Base-by-base conservation (phyloP, 2,329 filamentous ascomycete species). In the Gnomoniopsis smithogilvyi region DNA sequence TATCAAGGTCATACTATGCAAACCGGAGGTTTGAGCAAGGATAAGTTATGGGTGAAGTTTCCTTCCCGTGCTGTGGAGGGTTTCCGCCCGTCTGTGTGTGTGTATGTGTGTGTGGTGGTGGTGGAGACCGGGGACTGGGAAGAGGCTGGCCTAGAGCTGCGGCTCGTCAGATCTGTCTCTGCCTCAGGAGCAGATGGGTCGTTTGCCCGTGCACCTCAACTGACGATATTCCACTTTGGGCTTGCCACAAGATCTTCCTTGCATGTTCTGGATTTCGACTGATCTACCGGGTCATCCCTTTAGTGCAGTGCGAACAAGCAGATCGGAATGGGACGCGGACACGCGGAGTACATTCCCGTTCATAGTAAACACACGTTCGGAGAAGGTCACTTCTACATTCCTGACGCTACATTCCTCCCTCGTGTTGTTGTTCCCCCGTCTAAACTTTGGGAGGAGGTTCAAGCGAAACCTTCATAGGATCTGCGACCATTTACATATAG, bases 381-480 rank as follows among this genome's bases (percentile, higher is more conserved):
- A 38, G 21, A 30, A 50, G 24, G 54, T 34, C 36, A 51, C 26
- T 24, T 33, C n/a, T 45, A 36, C 60, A 62, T 62, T 62, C 60
- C 60, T 60, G 19, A 36, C 30, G 34, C 46, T 56, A 30, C 60
- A 62, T 62, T 62, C 57, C 60, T 60, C 53, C 51, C 57, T 59
- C 54, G 57, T 62, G 60, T 62, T 59, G 52, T 60, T 62, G 53
- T 62, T 50, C 55, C 41, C 15, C 38, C 14, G 38, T n/a, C 38
- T 41, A n/a, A n/a, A 45, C 12, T 59, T 50, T 24, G 17, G 30
- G 33, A 15, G 4, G 12, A 15, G 38, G 38, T 47, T 11, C 21
- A 34, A 48, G 8, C 22, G 12, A n/a, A 36, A 22, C 15, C 34
- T n/a, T n/a, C 26, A 3, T 21, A 4, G 21, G 19, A 50, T 17